Percentiles rank a stretch among this genome's conserved stretches.
Evolutionary conservation across 805 yeast genomes (phyloP).

Genomic region (Ogataea zsoltii): DNA sequence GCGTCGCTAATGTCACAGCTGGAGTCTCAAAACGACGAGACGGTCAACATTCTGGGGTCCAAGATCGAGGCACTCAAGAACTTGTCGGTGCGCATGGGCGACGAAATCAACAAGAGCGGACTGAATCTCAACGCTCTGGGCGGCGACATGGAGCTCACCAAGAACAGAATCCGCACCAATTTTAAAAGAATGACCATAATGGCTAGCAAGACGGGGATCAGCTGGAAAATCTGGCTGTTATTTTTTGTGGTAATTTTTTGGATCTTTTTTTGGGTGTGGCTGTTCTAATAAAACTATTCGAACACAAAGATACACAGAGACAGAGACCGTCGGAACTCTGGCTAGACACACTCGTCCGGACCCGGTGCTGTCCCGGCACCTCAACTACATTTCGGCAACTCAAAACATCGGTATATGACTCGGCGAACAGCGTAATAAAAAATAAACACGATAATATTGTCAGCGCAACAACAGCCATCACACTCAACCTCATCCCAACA

Average conservation of each 20-base stretch:
- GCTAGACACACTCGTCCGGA: too few relatives aligned
- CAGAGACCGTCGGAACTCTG: too few relatives aligned
- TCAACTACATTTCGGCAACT: neutral
- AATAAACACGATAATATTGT: neutral
- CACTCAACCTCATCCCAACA: too few relatives aligned
- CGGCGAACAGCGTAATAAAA: neutral
- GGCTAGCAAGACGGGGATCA: slow-evolving; percentile 65
- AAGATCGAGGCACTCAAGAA: slow-evolving; percentile 57
- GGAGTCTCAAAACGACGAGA: slow-evolving; percentile 68
- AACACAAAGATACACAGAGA: too few relatives aligned
- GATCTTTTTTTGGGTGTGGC: slow-evolving; percentile 45
- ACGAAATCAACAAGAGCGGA: slow-evolving; percentile 49
- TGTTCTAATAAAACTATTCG: slow-evolving; percentile 19
- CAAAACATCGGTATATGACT: neutral
- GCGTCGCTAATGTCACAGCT: slow-evolving; percentile 57
- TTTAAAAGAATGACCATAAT: slow-evolving; percentile 58
- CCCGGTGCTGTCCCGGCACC: neutral
- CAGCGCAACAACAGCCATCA: neutral
- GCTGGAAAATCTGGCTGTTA: slow-evolving; percentile 61
- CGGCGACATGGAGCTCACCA: slow-evolving; percentile 33
- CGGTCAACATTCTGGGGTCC: slow-evolving; percentile 52
- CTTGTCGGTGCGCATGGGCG: slow-evolving; percentile 59
- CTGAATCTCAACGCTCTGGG: slow-evolving; percentile 28
- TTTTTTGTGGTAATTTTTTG: slow-evolving; percentile 46
- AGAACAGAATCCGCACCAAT: slow-evolving; percentile 50